Evolutionary conservation across 225 moss, liverwort and hornwort genomes (phyloP), one percentile per base, ranked within the genome.

Genomic region (Asterella californica): DNA sequence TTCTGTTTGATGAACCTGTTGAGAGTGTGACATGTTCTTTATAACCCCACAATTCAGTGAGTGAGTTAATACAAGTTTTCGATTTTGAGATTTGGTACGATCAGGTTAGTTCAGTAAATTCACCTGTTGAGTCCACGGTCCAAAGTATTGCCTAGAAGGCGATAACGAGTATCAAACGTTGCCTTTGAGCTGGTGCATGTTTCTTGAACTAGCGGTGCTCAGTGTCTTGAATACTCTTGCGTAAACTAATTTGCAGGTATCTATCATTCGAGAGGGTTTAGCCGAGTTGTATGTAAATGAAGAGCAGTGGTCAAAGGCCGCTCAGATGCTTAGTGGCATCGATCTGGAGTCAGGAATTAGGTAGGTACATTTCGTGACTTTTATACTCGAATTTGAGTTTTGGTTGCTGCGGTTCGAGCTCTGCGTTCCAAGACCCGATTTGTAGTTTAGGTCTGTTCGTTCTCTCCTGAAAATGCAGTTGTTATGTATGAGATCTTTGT

Each of bases 241-340:
- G 32, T 8, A 30, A 55, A n/a, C 17, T 42, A 29, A 47, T 63
- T 45, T 32, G 65, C 63, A 96, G 96, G 97, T 99, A 48, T 99
- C 97, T 76, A 88, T 95, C 76, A 99, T 99, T 82, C 89, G 97
- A 70, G 97, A 99, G 83, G 94, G 97, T 64, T 90, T 94, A 78
- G 94, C 97, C 61, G 97, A 95, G 70, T 79, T 99, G 72, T 99
- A 89, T 80, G 94, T 91, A 61, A 94, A 90, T 76, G 97, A 95
- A 88, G 97, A 95, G 83, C 94, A 94, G 70, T 99, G 97, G 97
- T 93, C 97, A 50, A 99, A 99, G 83, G 97, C 97, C 86, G 97
- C 97, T 54, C 93, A 94, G 84, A 93, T 94, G 97, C 89, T 99
- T 37, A 99, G 97, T 86, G 97, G 94, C 42, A 99, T 95, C 66